Evolutionary conservation across 495 filamentous ascomycete genomes (phyloP).

Genomic region (Penicillium malachiteum): DNA sequence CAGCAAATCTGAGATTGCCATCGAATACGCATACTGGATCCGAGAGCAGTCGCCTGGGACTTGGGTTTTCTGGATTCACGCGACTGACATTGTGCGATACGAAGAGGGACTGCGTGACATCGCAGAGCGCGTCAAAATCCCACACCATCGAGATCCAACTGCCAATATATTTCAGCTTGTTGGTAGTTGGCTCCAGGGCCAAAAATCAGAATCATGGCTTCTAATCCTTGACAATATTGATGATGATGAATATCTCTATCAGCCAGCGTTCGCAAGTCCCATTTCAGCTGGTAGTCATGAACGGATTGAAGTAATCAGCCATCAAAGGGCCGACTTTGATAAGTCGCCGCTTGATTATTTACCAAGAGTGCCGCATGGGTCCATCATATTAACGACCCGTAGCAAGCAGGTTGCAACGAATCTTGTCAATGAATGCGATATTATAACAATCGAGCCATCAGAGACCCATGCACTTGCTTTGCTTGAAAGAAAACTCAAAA

Average conservation of each 20-base stretch:
- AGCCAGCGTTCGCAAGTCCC: neutral
- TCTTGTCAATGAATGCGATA: constrained; percentile 31
- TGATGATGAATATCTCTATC: constrained; percentile 22
- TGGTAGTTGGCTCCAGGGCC: constrained; percentile 35
- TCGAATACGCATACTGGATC: constrained; percentile 38
- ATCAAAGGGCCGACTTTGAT: neutral
- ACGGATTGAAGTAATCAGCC: neutral
- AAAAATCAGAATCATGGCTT: constrained; percentile 5
- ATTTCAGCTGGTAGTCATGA: constrained; percentile 15
- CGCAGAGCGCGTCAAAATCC: constrained; percentile 35
- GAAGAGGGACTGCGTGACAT: constrained; percentile 39
- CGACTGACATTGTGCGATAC: constrained; percentile 28
- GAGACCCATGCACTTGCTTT: constrained; percentile 31
- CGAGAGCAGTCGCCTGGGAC: constrained; percentile 36
- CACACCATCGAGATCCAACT: constrained; percentile 31
- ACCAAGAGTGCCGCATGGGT: neutral
- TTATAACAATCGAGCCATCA: constrained; percentile 40
- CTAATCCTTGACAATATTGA: constrained; percentile 11
- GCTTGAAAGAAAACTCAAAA: constrained; percentile 37
- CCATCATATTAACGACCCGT: constrained; percentile 40
- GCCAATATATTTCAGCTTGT: constrained; percentile 41
- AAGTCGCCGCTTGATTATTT: neutral
- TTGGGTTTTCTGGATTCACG: constrained; percentile 47
- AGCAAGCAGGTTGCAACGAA: constrained; percentile 20
- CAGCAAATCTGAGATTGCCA: constrained; percentile 42